Conservation (phyloP, 176 grass and related monocot genomes). For the Dactylis glomerata region DNA sequence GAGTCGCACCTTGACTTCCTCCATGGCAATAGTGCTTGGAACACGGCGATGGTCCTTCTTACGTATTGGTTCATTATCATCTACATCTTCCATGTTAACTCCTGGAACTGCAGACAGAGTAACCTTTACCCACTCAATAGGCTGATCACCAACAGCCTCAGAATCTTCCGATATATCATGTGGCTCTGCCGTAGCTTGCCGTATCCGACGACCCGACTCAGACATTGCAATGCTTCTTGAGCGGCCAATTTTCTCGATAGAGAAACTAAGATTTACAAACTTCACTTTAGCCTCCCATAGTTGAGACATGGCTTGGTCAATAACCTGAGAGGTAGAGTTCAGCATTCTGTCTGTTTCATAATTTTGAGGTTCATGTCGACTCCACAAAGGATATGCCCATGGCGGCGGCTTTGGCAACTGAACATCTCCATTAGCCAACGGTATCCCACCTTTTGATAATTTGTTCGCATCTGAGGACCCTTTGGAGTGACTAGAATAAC, state of each 20-base stretch:
- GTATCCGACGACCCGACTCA: slow-evolving; percentile 28
- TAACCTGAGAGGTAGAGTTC: slow-evolving; percentile 84
- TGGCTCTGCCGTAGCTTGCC: slow-evolving; percentile 30
- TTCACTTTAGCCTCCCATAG: slow-evolving; percentile 97
- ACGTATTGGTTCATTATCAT: slow-evolving; percentile 59
- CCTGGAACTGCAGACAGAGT: slow-evolving; percentile 77
- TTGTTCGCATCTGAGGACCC: slow-evolving; percentile 73
- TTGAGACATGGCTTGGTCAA: slow-evolving; percentile 97
- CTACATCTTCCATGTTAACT: slow-evolving; percentile 95
- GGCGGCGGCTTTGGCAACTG: slow-evolving; percentile 96
- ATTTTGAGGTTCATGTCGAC: slow-evolving; percentile 56
- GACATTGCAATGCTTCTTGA: slow-evolving; percentile 54
- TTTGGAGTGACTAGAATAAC: slow-evolving; percentile 57
- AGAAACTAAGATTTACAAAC: slow-evolving; percentile 89
- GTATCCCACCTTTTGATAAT: slow-evolving; percentile 82
- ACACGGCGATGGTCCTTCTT: slow-evolving; percentile 92
- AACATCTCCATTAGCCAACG: slow-evolving; percentile 92
- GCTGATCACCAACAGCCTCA: slow-evolving; percentile 33
- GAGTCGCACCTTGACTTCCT: slow-evolving; percentile 92
- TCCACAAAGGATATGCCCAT: slow-evolving; percentile 98
- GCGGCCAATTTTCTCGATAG: slow-evolving; percentile 75
- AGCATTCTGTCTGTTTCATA: slow-evolving; percentile 91
- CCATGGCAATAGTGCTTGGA: slow-evolving; percentile 97
- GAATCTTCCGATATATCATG: slow-evolving; percentile 29
- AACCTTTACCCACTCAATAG: slow-evolving; percentile 84